These are phyloP conservation scores for Trematosphaeria pertusa DNA, from an alignment of 2,329 filamentous ascomycete species.

Conservation along the genomic window DNA sequence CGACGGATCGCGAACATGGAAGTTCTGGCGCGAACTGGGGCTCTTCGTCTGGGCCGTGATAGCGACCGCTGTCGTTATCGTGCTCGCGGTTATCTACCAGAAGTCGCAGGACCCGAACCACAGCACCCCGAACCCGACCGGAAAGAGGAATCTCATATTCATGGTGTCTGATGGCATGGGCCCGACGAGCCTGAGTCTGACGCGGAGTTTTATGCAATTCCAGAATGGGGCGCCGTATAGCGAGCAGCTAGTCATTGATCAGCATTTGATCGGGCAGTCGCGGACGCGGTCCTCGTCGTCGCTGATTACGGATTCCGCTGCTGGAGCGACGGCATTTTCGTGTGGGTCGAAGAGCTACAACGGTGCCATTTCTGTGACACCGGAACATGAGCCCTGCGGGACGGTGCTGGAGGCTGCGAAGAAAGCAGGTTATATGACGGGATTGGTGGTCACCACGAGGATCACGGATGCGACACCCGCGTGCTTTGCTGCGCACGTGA, in stretches of 20 bases:
- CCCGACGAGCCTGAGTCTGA: slow-evolving; percentile 85
- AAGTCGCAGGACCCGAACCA: slow-evolving; percentile 53
- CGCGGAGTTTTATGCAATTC: slow-evolving; percentile 84
- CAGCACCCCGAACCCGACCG: slow-evolving; percentile 49
- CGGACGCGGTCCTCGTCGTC: slow-evolving; percentile 84
- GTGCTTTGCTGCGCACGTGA: slow-evolving; percentile 90
- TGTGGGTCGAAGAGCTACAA: slow-evolving; percentile 96
- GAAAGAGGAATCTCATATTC: slow-evolving; percentile 94
- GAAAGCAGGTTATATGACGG: slow-evolving; percentile 87
- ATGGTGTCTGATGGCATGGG: slow-evolving; percentile 99
- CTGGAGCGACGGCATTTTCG: slow-evolving; percentile 95
- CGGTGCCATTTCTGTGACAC: slow-evolving; percentile 88
- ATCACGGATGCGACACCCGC: slow-evolving; percentile 96
- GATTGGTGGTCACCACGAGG: slow-evolving; percentile 91
- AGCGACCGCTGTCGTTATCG: slow-evolving; percentile 78
- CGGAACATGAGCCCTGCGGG: slow-evolving; percentile 85
- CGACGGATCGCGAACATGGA: slow-evolving; percentile 52
- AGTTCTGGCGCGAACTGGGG: slow-evolving; percentile 74
- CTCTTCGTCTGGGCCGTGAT: slow-evolving; percentile 84
- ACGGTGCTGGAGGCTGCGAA: slow-evolving; percentile 95
- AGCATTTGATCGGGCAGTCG: slow-evolving; percentile 88
- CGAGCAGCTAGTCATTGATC: slow-evolving; percentile 80
- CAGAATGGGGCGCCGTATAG: slow-evolving; percentile 74
- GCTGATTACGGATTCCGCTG: slow-evolving; percentile 92
- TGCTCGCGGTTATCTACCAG: slow-evolving; percentile 84